Evolutionary conservation across 352 stramenopile genomes (phyloP).

Genomic region (Peronospora belbahrii): DNA sequence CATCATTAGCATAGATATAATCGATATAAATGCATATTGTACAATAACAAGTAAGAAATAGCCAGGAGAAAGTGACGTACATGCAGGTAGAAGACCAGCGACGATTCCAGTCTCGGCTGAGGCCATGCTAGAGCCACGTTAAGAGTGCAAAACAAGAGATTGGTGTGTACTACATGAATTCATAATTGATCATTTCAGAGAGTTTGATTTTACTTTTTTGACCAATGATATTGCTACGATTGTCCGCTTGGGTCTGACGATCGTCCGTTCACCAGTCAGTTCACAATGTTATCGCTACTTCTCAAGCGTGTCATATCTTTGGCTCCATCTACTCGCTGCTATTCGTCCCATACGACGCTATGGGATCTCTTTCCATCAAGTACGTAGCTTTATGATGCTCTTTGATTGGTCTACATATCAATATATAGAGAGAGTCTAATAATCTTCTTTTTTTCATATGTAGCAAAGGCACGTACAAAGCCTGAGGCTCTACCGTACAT

Average conservation of each 20-base stretch:
- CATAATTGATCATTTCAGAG: conserved; percentile 1
- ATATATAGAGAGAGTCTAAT: too few species aligned
- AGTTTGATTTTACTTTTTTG: not conserved
- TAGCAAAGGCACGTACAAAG: conserved; percentile 9
- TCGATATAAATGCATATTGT: not conserved
- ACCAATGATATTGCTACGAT: conserved; percentile 6
- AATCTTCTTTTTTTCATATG: not conserved
- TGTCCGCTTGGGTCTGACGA: too few species aligned
- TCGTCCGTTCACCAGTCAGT: conserved; percentile 8
- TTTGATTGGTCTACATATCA: too few species aligned
- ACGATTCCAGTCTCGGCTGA: conserved; percentile 33
- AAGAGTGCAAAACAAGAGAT: conserved; percentile 2
- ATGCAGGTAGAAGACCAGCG: conserved; percentile 41
- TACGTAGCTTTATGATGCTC: conserved; percentile 2
- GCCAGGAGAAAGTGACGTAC: conserved; percentile 21
- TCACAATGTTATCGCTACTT: conserved; percentile 15
- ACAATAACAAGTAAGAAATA: not conserved
- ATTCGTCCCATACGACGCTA: conserved; percentile 26
- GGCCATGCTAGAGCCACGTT: conserved; percentile 10
- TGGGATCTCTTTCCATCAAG: conserved; percentile 46
- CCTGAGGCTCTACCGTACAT: conserved; percentile 35
- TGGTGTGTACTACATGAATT: not conserved
- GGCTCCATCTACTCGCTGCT: conserved; percentile 5
- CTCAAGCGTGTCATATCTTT: conserved; percentile 11
- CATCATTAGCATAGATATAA: not conserved